These are phyloP conservation scores for Dipodascus albidus DNA, from an alignment of 805 yeast species.

Conservation along the genomic window DNA sequence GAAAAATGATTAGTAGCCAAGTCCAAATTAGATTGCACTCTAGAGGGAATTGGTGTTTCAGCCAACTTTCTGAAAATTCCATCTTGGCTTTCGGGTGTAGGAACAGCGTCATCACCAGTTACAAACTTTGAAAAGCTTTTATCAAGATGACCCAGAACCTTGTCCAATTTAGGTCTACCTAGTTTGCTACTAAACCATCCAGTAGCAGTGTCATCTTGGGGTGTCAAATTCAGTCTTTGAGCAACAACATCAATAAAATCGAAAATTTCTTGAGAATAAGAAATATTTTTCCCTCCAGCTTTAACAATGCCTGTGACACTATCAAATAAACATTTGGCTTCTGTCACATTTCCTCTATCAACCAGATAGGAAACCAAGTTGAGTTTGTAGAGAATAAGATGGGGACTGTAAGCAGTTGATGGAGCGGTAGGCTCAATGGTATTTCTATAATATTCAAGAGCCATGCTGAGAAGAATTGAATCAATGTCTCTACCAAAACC, in stretches of 20 bases:
- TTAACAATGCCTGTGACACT: conserved; percentile 31
- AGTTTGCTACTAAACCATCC: conserved; percentile 62
- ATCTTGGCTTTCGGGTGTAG: conserved; percentile 11
- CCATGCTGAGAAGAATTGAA: conserved; percentile 47
- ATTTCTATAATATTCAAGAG: conserved; percentile 46
- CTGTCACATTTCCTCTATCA: conserved; percentile 48
- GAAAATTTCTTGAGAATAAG: conserved; percentile 22
- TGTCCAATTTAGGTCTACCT: conserved; percentile 47
- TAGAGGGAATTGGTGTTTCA: conserved; percentile 14
- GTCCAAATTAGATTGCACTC: background rate
- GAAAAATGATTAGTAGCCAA: background rate
- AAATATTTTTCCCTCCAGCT: conserved; percentile 24
- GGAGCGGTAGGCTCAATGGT: conserved; percentile 20
- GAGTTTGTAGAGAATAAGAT: conserved; percentile 48
- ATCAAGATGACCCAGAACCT: conserved; percentile 81
- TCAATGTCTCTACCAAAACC: conserved; percentile 38
- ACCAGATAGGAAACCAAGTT: conserved; percentile 58
- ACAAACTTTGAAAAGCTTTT: conserved; percentile 69
- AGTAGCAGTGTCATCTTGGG: conserved; percentile 21
- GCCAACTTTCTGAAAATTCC: conserved; percentile 22
- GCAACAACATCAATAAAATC: conserved; percentile 38
- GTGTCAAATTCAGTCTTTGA: conserved; percentile 20
- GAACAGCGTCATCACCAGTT: conserved; percentile 63
- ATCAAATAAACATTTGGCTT: conserved; percentile 57
- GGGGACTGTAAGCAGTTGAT: conserved; percentile 29